Percentiles rank a stretch among this genome's conserved stretches.
These are phyloP conservation scores for Colletotrichum agaves DNA, from an alignment of 2,329 filamentous ascomycete species.

Conservation along the genomic window DNA sequence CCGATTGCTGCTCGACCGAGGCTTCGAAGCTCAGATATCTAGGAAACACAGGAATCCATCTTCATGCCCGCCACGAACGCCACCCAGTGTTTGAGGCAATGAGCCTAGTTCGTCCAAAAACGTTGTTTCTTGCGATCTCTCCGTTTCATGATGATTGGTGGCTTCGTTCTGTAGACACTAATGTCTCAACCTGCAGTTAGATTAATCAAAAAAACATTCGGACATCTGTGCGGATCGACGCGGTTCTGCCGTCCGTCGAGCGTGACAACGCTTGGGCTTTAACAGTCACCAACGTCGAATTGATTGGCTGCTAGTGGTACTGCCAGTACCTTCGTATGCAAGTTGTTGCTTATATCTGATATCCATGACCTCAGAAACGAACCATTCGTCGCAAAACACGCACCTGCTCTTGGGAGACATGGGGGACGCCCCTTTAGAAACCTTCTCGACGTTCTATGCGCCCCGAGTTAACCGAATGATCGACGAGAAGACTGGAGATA, in stretches of 20 bases:
- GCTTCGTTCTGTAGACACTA: conserved; percentile 10
- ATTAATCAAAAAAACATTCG: conserved; percentile 2
- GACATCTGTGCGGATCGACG: conserved; percentile 3
- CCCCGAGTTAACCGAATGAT: conserved; percentile 2
- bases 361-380: conserved; percentile 20
- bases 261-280: conserved; percentile 19
- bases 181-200: conserved; percentile 19
- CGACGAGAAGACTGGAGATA: background rate
- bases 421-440: background rate
- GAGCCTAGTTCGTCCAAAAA: conserved; percentile 23
- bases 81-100: conserved; percentile 18
- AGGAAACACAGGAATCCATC: background rate
- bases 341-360: conserved; percentile 13
- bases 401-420: background rate
- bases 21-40: background rate
- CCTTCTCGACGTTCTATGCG: no score
- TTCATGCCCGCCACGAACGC: background rate
- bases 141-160: conserved; percentile 35
- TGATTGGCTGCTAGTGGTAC: conserved; percentile 14
- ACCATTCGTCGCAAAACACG: background rate
- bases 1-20: background rate
- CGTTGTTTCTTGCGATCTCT: conserved; percentile 24
- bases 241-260: background rate
- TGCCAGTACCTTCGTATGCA: background rate
- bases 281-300: background rate